phyloP scores from a whole-genome alignment of 164 flowering plant species.

The Sextonia rubra region DNA sequence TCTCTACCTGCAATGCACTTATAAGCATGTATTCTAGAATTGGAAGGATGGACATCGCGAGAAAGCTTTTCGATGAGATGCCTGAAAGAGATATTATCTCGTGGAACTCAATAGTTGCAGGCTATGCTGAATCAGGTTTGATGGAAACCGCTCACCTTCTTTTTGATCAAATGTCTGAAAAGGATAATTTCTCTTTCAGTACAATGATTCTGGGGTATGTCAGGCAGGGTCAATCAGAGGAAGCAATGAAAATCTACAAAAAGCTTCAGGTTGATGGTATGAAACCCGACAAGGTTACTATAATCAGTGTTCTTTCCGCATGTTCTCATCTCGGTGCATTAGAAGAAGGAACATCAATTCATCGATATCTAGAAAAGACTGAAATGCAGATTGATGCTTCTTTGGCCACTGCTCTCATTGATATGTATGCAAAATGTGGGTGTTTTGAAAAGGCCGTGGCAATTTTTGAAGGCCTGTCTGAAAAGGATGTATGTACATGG shows the following conservation, averaged over 20 bases:
- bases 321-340: slow-evolving; percentile 40
- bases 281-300: slow-evolving; percentile 25
- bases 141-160: slow-evolving; percentile 30
- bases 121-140: slow-evolving; percentile 24
- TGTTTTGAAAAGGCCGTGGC: slow-evolving; percentile 7
- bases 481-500: slow-evolving; percentile 17
- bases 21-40: slow-evolving; percentile 19
- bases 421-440: slow-evolving; percentile 55
- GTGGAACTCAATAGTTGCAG: slow-evolving; percentile 16
- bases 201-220: slow-evolving; percentile 52
- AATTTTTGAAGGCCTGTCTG: slow-evolving; percentile 9
- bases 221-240: slow-evolving; percentile 13
- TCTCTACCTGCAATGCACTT: slow-evolving; percentile 12
- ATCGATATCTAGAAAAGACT: slow-evolving; percentile 12
- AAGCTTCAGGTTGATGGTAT: slow-evolving; percentile 36
- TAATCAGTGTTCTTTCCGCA: slow-evolving; percentile 51
- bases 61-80: slow-evolving; percentile 12
- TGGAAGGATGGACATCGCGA: slow-evolving; percentile 13
- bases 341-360: slow-evolving; percentile 15
- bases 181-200: slow-evolving; percentile 49
- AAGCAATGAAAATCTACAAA: slow-evolving; percentile 33
- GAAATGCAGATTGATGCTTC: slow-evolving; percentile 11
- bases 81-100: slow-evolving; percentile 14
- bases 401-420: slow-evolving; percentile 31
- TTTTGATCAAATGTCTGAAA: slow-evolving; percentile 43